These are phyloP conservation scores for Ailanthus altissimus DNA, from an alignment of 345 rosid species.

Conservation along the genomic window DNA sequence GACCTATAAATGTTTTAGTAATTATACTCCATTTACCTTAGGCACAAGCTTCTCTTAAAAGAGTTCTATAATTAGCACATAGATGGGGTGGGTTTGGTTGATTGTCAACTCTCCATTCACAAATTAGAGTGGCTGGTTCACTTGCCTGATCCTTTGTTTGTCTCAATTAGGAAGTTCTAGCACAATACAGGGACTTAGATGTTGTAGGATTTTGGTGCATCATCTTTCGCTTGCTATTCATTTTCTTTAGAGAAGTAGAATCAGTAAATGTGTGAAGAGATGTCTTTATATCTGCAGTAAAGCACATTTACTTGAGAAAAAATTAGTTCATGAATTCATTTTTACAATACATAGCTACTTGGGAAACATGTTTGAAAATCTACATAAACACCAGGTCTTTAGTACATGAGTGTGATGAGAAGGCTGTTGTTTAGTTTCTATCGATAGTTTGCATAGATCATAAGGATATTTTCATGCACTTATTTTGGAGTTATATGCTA, in stretches of 20 bases:
- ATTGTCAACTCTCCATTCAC: background rate
- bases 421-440: too few species aligned
- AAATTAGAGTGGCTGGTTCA: background rate
- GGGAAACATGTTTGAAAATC: background rate
- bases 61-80: background rate
- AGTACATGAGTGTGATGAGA: too few species aligned
- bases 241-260: background rate
- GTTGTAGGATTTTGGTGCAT: conserved; percentile 1
- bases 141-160: background rate
- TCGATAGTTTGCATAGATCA: too few species aligned
- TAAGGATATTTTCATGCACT: too few species aligned
- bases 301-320: background rate
- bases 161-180: background rate
- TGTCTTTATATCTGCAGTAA: background rate
- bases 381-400: background rate
- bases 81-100: background rate
- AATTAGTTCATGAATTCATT: background rate
- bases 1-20: background rate
- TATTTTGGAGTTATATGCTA: too few species aligned
- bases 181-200: background rate
- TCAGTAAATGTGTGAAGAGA: background rate
- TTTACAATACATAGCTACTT: background rate
- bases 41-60: background rate
- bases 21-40: background rate
- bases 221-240: too few species aligned